A percentile compares a stretch with the other conserved stretches of the same genome.
phyloP scores from a whole-genome alignment of 2,329 filamentous ascomycete genomes.

The Aspergillus udagawae region DNA sequence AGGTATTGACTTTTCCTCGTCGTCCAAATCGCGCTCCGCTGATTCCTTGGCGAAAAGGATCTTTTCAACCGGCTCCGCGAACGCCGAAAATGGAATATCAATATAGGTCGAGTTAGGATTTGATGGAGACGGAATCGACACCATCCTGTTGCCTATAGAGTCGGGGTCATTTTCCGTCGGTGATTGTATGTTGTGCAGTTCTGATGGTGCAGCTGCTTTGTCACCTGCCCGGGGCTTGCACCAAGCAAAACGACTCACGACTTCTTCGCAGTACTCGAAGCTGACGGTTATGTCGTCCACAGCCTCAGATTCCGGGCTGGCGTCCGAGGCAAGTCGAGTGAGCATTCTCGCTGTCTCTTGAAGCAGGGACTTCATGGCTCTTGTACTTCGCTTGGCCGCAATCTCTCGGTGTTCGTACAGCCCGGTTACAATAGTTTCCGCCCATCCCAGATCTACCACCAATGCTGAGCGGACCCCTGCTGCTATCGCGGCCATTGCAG shows the following conservation, averaged over 20 bases:
- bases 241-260: slow-evolving; percentile 73
- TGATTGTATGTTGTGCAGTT: not conserved
- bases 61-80: slow-evolving; percentile 71
- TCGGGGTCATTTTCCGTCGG: slow-evolving; percentile 1
- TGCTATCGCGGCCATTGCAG: slow-evolving; percentile 69
- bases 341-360: slow-evolving; percentile 58
- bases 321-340: slow-evolving; percentile 18
- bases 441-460: slow-evolving; percentile 88
- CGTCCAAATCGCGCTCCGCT: slow-evolving; percentile 64
- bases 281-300: slow-evolving; percentile 46
- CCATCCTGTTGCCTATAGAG: slow-evolving; percentile 28
- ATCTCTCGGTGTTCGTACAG: slow-evolving; percentile 90
- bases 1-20: slow-evolving; percentile 78
- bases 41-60: slow-evolving; percentile 63
- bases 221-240: slow-evolving; percentile 47
- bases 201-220: not conserved
- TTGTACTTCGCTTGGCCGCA: slow-evolving; percentile 62
- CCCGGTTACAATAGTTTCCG: slow-evolving; percentile 78
- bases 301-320: slow-evolving; percentile 26
- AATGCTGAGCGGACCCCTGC: slow-evolving; percentile 83
- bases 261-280: slow-evolving; percentile 79
- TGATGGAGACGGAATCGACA: slow-evolving; percentile 44
- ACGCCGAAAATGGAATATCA: slow-evolving; percentile 62
- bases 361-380: slow-evolving; percentile 70
- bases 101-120: slow-evolving; percentile 43